Conservation (phyloP, 768 basidiomycete genomes). For the Pleurotus tuoliensis region DNA sequence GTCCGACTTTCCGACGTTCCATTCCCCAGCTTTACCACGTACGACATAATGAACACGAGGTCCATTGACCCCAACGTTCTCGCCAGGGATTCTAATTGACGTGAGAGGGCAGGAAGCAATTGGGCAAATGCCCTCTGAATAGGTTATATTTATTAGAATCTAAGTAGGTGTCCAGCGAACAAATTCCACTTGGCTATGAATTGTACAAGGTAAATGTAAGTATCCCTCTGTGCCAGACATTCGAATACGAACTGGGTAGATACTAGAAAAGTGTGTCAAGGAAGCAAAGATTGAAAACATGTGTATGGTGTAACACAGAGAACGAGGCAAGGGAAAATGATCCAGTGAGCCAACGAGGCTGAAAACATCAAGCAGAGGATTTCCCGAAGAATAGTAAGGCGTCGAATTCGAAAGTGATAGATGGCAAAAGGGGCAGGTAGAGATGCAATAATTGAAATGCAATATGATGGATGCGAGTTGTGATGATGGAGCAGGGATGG, state of each 20-base stretch:
- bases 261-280: not conserved
- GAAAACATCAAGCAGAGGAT: constrained; percentile 5
- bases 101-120: too few species aligned
- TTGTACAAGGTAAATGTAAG: not conserved
- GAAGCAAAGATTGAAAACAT: not conserved
- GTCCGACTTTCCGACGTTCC: too few species aligned
- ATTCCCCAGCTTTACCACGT: too few species aligned
- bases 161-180: too few species aligned
- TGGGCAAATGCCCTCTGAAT: too few species aligned
- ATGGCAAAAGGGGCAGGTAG: not conserved
- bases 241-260: constrained; percentile 1
- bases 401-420: constrained; percentile 4
- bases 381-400: not conserved
- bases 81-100: too few species aligned
- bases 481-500: not conserved
- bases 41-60: too few species aligned
- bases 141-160: too few species aligned
- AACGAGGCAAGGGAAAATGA: not conserved
- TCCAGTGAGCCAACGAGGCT: not conserved
- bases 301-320: not conserved
- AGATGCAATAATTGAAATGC: not conserved
- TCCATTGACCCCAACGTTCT: too few species aligned
- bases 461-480: not conserved
- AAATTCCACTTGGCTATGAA: not conserved
- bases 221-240: not conserved